A percentile compares a stretch with the other conserved stretches of the same genome.
Evolutionary conservation across 164 flowering plant genomes (phyloP).

Genomic region (Paratinospora sagittata): DNA sequence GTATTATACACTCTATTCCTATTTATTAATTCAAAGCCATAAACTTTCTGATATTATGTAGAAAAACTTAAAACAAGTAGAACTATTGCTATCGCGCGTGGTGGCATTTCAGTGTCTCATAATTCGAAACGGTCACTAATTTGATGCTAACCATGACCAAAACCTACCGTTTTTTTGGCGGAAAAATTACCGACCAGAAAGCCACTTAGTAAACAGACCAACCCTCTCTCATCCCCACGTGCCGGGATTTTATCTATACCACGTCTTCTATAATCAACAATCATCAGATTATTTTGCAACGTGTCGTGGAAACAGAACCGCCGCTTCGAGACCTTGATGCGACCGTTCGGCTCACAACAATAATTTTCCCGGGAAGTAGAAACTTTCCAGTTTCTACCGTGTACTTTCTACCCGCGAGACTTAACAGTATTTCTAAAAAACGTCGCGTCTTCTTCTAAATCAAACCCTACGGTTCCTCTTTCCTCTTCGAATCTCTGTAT

Average conservation of each 20-base stretch:
- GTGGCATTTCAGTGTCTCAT: too few relatives aligned
- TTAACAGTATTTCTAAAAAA: not conserved
- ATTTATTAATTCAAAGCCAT: too few relatives aligned
- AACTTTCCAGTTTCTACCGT: not conserved
- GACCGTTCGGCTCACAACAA: not conserved
- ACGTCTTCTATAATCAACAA: not conserved
- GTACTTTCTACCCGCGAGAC: too few relatives aligned
- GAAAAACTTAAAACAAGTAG: too few relatives aligned
- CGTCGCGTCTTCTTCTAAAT: not conserved
- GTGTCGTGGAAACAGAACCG: not conserved
- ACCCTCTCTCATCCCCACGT: not conserved
- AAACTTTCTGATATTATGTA: too few relatives aligned
- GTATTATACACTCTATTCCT: too few relatives aligned
- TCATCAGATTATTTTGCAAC: not conserved
- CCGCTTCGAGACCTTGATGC: not conserved
- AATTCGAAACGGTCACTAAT: too few relatives aligned
- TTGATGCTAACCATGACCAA: too few relatives aligned
- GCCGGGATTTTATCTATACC: not conserved
- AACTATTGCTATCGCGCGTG: too few relatives aligned
- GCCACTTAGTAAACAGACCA: not conserved
- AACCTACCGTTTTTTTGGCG: too few relatives aligned
- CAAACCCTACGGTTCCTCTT: slow-evolving; percentile 6
- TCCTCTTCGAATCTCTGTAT: not conserved
- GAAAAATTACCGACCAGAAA: too few relatives aligned
- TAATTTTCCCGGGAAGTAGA: slow-evolving; percentile 6